Base-by-base conservation (phyloP, 2,329 filamentous ascomycete species). In the Aspergillus melleus region DNA sequence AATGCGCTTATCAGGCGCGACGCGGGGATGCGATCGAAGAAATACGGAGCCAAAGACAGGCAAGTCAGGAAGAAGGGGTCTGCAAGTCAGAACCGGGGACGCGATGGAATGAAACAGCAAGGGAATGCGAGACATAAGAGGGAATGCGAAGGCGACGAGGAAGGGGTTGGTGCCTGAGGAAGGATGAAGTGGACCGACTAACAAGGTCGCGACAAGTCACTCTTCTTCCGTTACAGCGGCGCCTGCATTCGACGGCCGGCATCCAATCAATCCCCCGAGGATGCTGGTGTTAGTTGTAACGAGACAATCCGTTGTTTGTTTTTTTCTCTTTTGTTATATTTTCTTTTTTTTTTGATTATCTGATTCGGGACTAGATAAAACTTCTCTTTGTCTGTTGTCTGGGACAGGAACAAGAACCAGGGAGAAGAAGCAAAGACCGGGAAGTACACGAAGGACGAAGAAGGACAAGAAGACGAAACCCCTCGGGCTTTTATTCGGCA, bases 151-250 rank as follows among this genome's bases (percentile, higher is more conserved):
- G 42, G 57, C 26, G 53, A 58, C 24, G 42, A 56, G 55, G 39
- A 55, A 58, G 49, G 36, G 57, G 57, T 64, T 57, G 61, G 59
- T 64, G 61, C 61, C 61, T 64, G 61, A 64, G 61, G 61, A 62
- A 39, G 49, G 55, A 49, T 32, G 20, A 57, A 26, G 52, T 47
- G 29, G 16, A 22, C 59, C 53, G 58, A 54, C 54, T 57, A 57
- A 60, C 54, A 53, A 54, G 44, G 52, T 52, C 55, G 56, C 49
- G 61, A 61, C 61, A 62, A 64, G 61, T 64, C 61, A 64, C 61
- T 61, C 26, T 29, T 29, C 61, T 46, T 26, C 16, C 51, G 57
- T 65, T 57, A 63, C 54, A 54, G 57, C 57, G 55, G 58, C 53
- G 61, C 54, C 61, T 64, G 58, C 54, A 64, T 64, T 61, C 39